Percentiles rank a stretch among this genome's conserved stretches.
These are phyloP conservation scores for Sutorius australiensis DNA, from an alignment of 768 basidiomycete genomes.

Conservation along the genomic window DNA sequence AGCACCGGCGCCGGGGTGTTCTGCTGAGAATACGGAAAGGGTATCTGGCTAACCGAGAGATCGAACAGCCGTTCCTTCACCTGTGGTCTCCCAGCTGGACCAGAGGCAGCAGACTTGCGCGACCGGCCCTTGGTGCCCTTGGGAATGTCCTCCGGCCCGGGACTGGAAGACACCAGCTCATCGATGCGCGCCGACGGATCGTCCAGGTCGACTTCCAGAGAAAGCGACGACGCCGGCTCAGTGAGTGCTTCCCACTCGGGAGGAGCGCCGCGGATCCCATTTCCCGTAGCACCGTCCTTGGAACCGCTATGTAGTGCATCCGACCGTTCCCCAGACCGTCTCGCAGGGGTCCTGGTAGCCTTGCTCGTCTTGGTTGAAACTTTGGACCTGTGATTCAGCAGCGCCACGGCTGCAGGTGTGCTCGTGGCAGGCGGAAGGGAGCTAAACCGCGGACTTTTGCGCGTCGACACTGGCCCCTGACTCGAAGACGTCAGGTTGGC, in stretches of 20 bases:
- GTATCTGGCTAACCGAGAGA: constrained; percentile 47
- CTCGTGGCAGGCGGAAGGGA: constrained; percentile 5
- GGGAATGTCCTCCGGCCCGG: constrained; percentile 4
- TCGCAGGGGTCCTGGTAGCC: constrained; percentile 14
- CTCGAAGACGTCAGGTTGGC: constrained; percentile 13
- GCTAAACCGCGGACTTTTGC: constrained; percentile 18
- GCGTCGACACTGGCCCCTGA: constrained; percentile 21
- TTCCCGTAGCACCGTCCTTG: neutral
- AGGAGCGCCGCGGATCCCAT: neutral
- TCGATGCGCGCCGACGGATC: constrained; percentile 26
- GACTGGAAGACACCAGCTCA: constrained; percentile 35
- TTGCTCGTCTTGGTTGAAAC: neutral
- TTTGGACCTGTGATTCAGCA: constrained; percentile 4
- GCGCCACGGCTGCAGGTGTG: constrained; percentile 4
- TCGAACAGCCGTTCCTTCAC: constrained; percentile 42
- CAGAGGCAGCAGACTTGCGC: neutral
- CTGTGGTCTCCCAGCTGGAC: neutral
- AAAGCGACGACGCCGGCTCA: constrained; percentile 22
- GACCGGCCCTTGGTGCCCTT: neutral
- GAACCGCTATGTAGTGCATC: neutral
- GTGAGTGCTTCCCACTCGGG: constrained; percentile 31
- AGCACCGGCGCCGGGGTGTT: constrained; percentile 3
- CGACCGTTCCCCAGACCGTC: neutral
- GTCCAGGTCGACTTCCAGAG: constrained; percentile 30
- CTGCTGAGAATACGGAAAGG: constrained; percentile 52